Conservation (phyloP, 805 yeast genomes). For the Lachancea sp. region DNA sequence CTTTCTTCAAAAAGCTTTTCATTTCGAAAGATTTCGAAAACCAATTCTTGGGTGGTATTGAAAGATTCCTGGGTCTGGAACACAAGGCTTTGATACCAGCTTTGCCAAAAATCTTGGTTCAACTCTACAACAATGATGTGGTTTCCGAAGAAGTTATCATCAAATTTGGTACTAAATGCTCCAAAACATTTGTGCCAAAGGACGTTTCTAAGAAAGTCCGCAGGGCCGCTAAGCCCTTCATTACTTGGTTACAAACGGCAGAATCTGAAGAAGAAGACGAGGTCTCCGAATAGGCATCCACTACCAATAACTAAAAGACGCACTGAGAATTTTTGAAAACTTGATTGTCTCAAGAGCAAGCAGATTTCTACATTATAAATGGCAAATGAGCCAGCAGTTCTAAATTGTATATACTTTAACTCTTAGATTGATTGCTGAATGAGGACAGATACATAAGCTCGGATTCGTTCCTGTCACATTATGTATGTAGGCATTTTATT, state of each 20-base stretch:
- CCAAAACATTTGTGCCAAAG: constrained; percentile 90
- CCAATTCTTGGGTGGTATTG: constrained; percentile 92
- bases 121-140: constrained; percentile 76
- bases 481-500: too few species aligned
- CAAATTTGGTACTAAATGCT: constrained; percentile 82
- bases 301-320: neutral
- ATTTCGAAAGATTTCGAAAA: constrained; percentile 66
- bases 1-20: constrained; percentile 69
- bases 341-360: too few species aligned
- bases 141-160: constrained; percentile 74
- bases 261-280: constrained; percentile 74
- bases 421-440: too few species aligned
- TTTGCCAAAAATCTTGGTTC: constrained; percentile 77
- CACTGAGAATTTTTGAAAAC: too few species aligned
- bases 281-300: constrained; percentile 16
- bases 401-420: too few species aligned
- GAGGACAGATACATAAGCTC: too few species aligned
- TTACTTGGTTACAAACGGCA: constrained; percentile 92
- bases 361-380: too few species aligned
- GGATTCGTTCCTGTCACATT: too few species aligned
- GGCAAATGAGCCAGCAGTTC: too few species aligned
- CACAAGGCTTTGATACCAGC: constrained; percentile 62
- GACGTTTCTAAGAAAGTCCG: constrained; percentile 89
- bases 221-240: constrained; percentile 92
- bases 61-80: constrained; percentile 81